phyloP scores from a whole-genome alignment of 2,329 filamentous ascomycete genomes.

The Penicillium sp. region DNA sequence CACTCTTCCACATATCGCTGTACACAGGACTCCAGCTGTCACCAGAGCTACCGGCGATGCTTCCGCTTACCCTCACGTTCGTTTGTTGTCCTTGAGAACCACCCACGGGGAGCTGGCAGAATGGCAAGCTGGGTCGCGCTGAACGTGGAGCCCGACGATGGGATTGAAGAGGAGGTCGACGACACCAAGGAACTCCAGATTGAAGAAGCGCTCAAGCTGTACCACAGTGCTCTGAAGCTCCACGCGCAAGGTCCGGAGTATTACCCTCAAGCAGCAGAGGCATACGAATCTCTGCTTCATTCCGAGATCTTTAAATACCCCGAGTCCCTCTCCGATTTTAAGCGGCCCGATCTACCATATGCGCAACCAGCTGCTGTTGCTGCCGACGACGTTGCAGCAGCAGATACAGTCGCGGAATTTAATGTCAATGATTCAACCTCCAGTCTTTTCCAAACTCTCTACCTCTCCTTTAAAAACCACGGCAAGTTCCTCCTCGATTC shows the following conservation, averaged over 20 bases:
- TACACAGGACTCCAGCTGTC: not conserved
- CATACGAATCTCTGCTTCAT: conserved; percentile 81
- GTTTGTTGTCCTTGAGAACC: conserved; percentile 8
- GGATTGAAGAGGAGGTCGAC: conserved; percentile 86
- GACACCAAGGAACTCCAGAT: conserved; percentile 96
- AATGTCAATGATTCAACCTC: conserved; percentile 72
- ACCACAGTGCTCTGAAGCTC: conserved; percentile 85
- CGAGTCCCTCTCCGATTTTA: conserved; percentile 82
- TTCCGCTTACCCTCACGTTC: conserved; percentile 3
- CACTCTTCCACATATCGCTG: not conserved
- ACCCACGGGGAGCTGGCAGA: conserved; percentile 22
- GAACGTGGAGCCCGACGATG: conserved; percentile 92
- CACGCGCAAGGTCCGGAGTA: conserved; percentile 82
- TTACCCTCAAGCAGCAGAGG: conserved; percentile 74
- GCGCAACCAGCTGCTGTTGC: conserved; percentile 22
- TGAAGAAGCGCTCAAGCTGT: conserved; percentile 93
- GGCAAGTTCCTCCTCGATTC: conserved; percentile 87
- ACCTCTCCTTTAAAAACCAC: conserved; percentile 92
- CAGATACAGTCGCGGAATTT: conserved; percentile 49
- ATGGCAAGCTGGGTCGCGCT: conserved; percentile 76
- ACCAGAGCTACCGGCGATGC: conserved; percentile 25
- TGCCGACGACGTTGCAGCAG: conserved; percentile 15
- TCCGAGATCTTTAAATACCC: conserved; percentile 94
- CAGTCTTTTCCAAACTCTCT: conserved; percentile 84
- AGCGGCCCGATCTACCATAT: conserved; percentile 63